A percentile compares a stretch with the other conserved stretches of the same genome.
Conservation (phyloP, 2,329 filamentous ascomycete species). For the Colletotrichum sp. region DNA sequence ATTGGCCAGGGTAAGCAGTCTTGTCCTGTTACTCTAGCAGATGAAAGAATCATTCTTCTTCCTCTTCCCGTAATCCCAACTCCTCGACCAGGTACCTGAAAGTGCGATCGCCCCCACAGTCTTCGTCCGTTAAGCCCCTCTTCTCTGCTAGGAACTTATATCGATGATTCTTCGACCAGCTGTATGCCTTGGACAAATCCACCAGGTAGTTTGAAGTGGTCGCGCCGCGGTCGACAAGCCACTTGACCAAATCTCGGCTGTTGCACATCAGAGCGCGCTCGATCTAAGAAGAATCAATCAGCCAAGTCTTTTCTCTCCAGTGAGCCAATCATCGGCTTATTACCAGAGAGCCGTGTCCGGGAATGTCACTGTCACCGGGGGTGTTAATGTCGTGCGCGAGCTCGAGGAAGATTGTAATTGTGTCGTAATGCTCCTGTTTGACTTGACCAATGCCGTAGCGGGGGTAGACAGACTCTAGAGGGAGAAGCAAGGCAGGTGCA, state of each 20-base stretch:
- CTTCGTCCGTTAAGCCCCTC: neutral
- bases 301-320: neutral
- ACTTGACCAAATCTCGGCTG: neutral
- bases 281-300: neutral
- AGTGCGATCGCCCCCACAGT: neutral
- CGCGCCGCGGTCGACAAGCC: neutral
- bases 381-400: neutral
- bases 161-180: neutral
- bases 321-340: neutral
- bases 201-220: neutral
- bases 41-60: neutral
- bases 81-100: neutral
- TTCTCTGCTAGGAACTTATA: neutral
- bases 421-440: neutral
- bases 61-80: neutral
- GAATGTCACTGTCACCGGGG: too few relatives aligned
- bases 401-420: neutral
- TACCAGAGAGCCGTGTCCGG: neutral
- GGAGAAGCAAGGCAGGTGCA: neutral
- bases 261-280: neutral
- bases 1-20: fast-evolving
- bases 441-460: neutral
- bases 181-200: neutral
- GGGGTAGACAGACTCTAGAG: neutral
- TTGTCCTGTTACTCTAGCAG: neutral